Evolutionary conservation across 352 stramenopile genomes (phyloP).

Genomic region (Globisporangium perplexum): DNA sequence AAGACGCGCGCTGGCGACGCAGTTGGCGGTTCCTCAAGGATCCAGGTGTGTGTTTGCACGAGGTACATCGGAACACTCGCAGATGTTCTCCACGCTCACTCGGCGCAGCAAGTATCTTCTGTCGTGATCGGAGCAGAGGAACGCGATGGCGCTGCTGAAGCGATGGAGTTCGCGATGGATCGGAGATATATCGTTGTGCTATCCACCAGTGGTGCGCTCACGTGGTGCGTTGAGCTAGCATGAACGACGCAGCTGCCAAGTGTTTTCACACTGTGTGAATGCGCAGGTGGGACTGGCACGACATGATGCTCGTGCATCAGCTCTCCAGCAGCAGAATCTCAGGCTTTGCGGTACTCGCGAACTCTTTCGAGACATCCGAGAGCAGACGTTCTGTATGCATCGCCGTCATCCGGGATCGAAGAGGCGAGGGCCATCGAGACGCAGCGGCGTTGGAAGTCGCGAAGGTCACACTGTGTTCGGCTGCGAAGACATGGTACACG

Average conservation of each 20-base stretch:
- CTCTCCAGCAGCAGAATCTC: slow-evolving; percentile 10
- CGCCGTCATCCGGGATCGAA: not conserved
- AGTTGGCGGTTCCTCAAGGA: not conserved
- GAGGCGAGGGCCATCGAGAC: not conserved
- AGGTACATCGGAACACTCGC: not conserved
- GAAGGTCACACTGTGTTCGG: not conserved
- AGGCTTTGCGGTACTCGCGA: slow-evolving; percentile 15
- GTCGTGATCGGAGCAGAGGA: not conserved
- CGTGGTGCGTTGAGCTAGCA: not conserved
- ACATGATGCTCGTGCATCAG: slow-evolving; percentile 19
- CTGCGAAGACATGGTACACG: not conserved
- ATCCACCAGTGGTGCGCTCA: not conserved
- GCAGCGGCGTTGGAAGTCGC: slow-evolving; percentile 2
- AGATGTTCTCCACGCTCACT: not conserved
- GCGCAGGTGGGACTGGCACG: slow-evolving; percentile 33
- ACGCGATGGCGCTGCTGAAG: not conserved
- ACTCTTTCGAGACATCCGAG: not conserved
- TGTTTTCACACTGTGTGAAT: slow-evolving; percentile 3
- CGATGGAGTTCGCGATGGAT: slow-evolving; percentile 1
- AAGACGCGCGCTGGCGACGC: not conserved
- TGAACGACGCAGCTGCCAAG: not conserved
- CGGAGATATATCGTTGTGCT: not conserved
- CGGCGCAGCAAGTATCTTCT: not conserved
- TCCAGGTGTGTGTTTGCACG: slow-evolving; percentile 4
- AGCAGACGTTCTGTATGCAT: not conserved